A percentile compares a stretch with the other conserved stretches of the same genome.
Conservation (phyloP, 139 green algal species). For the Chlamydomonas schloesseri region DNA sequence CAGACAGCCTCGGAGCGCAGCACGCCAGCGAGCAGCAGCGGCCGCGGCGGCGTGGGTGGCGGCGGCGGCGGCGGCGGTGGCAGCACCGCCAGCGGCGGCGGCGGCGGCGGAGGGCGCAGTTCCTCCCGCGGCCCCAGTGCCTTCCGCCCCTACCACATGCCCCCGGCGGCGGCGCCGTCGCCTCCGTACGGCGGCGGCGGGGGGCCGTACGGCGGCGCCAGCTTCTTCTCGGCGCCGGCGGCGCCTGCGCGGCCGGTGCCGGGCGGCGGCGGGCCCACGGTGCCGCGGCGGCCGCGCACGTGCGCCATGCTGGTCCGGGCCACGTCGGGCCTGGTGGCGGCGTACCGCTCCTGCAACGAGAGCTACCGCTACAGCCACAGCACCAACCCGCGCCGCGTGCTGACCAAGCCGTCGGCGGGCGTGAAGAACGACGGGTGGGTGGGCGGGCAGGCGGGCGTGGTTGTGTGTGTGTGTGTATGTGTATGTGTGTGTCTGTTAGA, state of each 20-base stretch:
- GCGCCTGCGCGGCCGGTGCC: not conserved
- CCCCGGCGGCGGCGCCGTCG: not conserved
- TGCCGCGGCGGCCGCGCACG: not conserved
- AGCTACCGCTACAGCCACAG: slow-evolving; percentile 56
- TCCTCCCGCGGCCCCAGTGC: not conserved
- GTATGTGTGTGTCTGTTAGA: too few relatives aligned
- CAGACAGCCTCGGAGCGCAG: too few relatives aligned
- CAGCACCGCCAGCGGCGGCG: too few relatives aligned
- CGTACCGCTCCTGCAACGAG: slow-evolving; percentile 8
- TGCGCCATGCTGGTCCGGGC: slow-evolving; percentile 21
- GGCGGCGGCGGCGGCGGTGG: not conserved
- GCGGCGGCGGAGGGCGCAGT: not conserved
- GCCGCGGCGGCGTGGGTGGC: not conserved
- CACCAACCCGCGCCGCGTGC: slow-evolving; percentile 58
- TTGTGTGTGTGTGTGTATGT: too few relatives aligned
- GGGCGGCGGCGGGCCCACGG: too few relatives aligned
- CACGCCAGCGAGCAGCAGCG: not conserved
- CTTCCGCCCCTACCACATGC: slow-evolving; percentile 28
- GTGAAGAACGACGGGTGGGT: slow-evolving; percentile 72
- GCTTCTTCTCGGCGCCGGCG: too few relatives aligned
- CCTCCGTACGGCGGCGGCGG: too few relatives aligned
- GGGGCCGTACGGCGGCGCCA: not conserved
- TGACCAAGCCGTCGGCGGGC: slow-evolving; percentile 81
- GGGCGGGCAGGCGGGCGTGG: too few relatives aligned
- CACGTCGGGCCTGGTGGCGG: slow-evolving; percentile 17